phyloP scores from a whole-genome alignment of 1,139 yeast genomes.

The Suhomyces chickasaworum region DNA sequence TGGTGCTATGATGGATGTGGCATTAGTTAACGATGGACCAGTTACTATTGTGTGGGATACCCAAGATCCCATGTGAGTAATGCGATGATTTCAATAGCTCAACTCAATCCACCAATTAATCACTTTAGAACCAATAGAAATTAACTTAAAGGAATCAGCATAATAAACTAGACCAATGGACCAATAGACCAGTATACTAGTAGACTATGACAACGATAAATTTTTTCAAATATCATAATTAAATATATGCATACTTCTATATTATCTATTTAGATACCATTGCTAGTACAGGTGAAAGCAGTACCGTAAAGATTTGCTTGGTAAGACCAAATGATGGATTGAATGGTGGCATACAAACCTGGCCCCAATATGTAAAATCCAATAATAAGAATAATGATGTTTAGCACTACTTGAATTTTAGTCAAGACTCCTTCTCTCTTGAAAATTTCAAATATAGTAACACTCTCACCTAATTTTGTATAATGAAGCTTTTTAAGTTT shows the following conservation, averaged over 20 bases:
- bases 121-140: too few relatives aligned
- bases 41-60: slow-evolving; percentile 77
- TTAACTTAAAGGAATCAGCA: too few relatives aligned
- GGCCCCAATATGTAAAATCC: slow-evolving; percentile 62
- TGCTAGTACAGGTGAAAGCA: slow-evolving; percentile 53
- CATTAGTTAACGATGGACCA: slow-evolving; percentile 82
- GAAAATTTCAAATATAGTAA: slow-evolving; percentile 21
- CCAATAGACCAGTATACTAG: too few relatives aligned
- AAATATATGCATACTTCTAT: neutral
- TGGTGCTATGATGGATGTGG: slow-evolving; percentile 98
- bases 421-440: slow-evolving; percentile 21
- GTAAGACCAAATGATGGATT: slow-evolving; percentile 53
- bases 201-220: too few relatives aligned
- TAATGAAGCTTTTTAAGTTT: slow-evolving; percentile 34
- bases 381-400: slow-evolving; percentile 40
- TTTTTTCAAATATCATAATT: too few relatives aligned
- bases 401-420: slow-evolving; percentile 37
- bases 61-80: slow-evolving; percentile 16
- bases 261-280: slow-evolving; percentile 28
- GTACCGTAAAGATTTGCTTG: slow-evolving; percentile 49
- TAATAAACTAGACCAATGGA: neutral
- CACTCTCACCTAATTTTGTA: slow-evolving; percentile 9
- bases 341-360: slow-evolving; percentile 56
- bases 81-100: too few relatives aligned
- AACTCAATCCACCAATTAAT: too few relatives aligned